These are phyloP conservation scores for Aspergillus sp. DNA, from an alignment of 2,329 filamentous ascomycete genomes.

Conservation along the genomic window DNA sequence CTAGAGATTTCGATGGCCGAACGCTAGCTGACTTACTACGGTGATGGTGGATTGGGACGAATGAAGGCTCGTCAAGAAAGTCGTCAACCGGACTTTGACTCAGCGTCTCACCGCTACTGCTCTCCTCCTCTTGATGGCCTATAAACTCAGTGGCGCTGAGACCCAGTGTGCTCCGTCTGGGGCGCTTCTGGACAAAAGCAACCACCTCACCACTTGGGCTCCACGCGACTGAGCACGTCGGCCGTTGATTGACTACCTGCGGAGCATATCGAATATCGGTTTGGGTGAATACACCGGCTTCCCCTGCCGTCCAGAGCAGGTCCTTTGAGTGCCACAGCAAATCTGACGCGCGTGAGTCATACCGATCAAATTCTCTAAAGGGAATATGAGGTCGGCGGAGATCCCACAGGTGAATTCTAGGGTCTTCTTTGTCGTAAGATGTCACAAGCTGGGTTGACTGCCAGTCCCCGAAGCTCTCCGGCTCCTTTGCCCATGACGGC, in stretches of 20 bases:
- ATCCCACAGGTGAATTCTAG: slow-evolving; percentile 63
- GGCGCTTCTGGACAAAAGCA: slow-evolving; percentile 53
- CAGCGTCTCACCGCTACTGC: slow-evolving; percentile 47
- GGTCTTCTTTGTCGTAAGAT: slow-evolving; percentile 60
- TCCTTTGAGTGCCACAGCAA: slow-evolving; percentile 64
- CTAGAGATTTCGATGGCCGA: slow-evolving; percentile 52
- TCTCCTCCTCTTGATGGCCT: slow-evolving; percentile 40
- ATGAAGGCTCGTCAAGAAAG: slow-evolving; percentile 54
- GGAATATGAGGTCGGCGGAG: slow-evolving; percentile 61
- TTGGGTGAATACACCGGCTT: slow-evolving; percentile 61
- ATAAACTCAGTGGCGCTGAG: slow-evolving; percentile 41
- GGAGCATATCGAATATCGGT: slow-evolving; percentile 60
- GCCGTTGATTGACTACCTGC: slow-evolving; percentile 57
- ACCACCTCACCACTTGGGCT: slow-evolving; percentile 57
- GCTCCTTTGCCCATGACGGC: slow-evolving; percentile 54
- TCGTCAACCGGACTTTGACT: slow-evolving; percentile 56
- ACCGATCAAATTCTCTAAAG: slow-evolving; percentile 58
- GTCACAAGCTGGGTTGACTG: slow-evolving; percentile 63
- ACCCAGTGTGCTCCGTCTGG: slow-evolving; percentile 40
- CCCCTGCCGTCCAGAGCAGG: slow-evolving; percentile 62
- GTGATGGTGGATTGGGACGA: slow-evolving; percentile 48
- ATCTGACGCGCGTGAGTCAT: slow-evolving; percentile 55
- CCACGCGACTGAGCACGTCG: slow-evolving; percentile 56
- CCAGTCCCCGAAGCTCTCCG: slow-evolving; percentile 51
- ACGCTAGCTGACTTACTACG: slow-evolving; percentile 46